These are phyloP conservation scores for Apiotrichum sp. DNA, from an alignment of 1,284 basidiomycete species.

Conservation along the genomic window DNA sequence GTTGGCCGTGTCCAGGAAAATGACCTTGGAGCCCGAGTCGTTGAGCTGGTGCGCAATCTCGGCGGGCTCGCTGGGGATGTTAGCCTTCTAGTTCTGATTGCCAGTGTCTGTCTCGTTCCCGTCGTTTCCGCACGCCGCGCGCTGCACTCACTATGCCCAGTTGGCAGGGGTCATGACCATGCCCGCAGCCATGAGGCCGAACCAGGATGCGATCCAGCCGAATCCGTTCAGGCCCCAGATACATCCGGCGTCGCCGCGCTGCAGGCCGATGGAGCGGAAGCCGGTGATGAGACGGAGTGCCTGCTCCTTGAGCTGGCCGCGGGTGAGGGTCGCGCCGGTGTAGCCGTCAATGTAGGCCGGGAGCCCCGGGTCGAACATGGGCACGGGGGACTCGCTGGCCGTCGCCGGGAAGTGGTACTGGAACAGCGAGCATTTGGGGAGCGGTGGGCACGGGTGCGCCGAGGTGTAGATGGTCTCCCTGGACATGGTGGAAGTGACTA, in stretches of 20 bases:
- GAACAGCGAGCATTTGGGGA: slow-evolving; percentile 36
- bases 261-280: slow-evolving; percentile 39
- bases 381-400: background rate
- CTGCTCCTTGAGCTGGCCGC: slow-evolving; percentile 55
- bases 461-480: slow-evolving; percentile 25
- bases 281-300: slow-evolving; percentile 57
- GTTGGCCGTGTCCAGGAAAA: slow-evolving; percentile 56
- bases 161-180: slow-evolving; percentile 39
- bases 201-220: slow-evolving; percentile 58
- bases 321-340: slow-evolving; percentile 56
- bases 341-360: slow-evolving; percentile 64
- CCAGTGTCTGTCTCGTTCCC: too few species aligned
- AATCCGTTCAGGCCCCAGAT: slow-evolving; percentile 54
- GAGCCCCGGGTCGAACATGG: slow-evolving; percentile 17
- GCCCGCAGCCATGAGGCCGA: slow-evolving; percentile 50
- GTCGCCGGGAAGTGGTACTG: slow-evolving; percentile 10
- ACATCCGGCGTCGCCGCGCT: slow-evolving; percentile 33
- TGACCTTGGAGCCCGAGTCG: slow-evolving; percentile 54
- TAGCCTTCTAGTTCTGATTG: slow-evolving; percentile 6
- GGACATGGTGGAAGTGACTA: background rate
- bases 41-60: slow-evolving; percentile 45
- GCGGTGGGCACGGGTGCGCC: slow-evolving; percentile 17
- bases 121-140: slow-evolving; percentile 48
- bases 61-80: slow-evolving; percentile 26
- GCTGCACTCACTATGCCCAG: slow-evolving; percentile 35